These are phyloP conservation scores for Vaccinium corymbosum DNA, from an alignment of 148 eudicot genomes.

Conservation along the genomic window DNA sequence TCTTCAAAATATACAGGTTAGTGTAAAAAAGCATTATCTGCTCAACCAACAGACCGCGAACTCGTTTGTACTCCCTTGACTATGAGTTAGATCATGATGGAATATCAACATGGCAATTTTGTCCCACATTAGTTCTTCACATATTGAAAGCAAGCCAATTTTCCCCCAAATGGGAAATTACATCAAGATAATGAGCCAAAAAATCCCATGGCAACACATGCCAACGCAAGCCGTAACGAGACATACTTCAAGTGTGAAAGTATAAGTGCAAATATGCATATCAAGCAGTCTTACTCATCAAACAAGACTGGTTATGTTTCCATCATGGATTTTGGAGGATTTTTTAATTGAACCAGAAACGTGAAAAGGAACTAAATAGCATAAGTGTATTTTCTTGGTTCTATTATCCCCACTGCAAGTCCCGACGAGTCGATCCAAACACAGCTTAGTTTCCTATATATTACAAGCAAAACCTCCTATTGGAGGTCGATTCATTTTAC, in stretches of 20 bases:
- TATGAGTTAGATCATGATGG: background rate
- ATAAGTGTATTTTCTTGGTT: background rate
- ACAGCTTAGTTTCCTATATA: background rate
- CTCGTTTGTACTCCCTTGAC: background rate
- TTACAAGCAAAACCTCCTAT: background rate
- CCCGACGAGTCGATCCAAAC: background rate
- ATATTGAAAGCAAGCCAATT: background rate
- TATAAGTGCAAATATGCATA: background rate
- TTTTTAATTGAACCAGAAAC: too few species aligned
- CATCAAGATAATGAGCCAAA: background rate
- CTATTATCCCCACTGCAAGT: background rate
- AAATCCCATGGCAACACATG: background rate
- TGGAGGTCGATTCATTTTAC: background rate
- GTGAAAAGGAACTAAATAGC: background rate
- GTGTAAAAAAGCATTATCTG: background rate
- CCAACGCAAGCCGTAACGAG: background rate
- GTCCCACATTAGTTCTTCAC: background rate
- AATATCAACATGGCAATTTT: background rate
- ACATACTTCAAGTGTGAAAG: background rate
- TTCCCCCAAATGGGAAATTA: background rate
- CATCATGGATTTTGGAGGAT: background rate
- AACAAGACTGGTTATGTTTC: background rate
- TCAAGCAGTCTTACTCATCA: background rate
- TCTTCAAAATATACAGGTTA: background rate
- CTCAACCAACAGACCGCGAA: slow-evolving; percentile 14